Base-by-base conservation (phyloP, 768 basidiomycete species). In the Amanita rubescens region DNA sequence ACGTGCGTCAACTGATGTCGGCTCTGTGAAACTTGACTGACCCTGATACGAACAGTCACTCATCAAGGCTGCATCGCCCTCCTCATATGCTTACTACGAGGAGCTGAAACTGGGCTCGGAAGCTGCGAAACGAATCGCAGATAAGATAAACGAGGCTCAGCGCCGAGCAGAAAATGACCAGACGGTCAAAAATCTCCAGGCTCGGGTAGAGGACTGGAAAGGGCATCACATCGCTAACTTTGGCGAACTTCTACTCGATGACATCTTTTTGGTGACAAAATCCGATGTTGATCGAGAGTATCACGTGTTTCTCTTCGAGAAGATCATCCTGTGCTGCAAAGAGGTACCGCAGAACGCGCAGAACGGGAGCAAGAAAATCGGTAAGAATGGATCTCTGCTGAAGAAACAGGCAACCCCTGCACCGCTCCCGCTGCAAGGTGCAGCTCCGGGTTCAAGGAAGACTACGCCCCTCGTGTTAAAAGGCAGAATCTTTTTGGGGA, bases 271-370 rank as follows among this genome's bases (percentile, higher is more conserved):
- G 54, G 96, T 98, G 54, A 95, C 89, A 61, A 99, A 98, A 70
- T 89, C 87, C 46, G 94, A 94, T 55, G 89, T 94, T 62, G 94
- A 97, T 67, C 82, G 96, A 60, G 96, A 99, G 68, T 98, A 98
- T 63, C 93, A 95, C 60, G 94, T 99, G 54, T 99, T 97, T 78
- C 76, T 99, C 33, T 99, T 99, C 60, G 94, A 98, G 73, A 93
- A 93, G 73, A 99, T 99, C 69, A 93, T 99, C 59, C 79, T 98
- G 19, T 99, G 96, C 70, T 98, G 96, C 77, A 98, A 98, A 68
- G 96, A 98, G 67, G 86, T 87, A 5, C 64, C 76, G 14, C 75
- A 76, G 5, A 75, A 77, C 5, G 74, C 78, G 10, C 74, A 76
- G 33, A 82, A 78, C 57, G 76, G 78, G 20, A 80, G 78, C 37